phyloP scores from a whole-genome alignment of 306 rosid genomes.

The Rosa rugosa region DNA sequence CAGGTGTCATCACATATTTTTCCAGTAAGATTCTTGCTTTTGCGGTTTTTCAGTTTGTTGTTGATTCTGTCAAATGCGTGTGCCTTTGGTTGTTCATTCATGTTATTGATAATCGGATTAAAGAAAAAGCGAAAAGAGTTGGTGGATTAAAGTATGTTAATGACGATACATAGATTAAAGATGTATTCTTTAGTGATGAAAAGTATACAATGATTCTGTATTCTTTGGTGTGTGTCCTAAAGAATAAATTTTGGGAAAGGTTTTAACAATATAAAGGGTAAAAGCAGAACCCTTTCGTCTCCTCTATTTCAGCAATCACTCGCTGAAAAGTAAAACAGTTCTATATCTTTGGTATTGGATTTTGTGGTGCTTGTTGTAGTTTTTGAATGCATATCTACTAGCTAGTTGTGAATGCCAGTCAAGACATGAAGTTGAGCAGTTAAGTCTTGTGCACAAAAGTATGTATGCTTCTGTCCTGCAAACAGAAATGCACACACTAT shows the following conservation, averaged over 20 bases:
- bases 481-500: not conserved
- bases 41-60: not conserved
- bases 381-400: too few species aligned
- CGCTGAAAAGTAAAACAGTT: too few species aligned
- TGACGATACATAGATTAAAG: not conserved
- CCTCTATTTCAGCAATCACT: too few species aligned
- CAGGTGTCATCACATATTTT: slow-evolving; percentile 8
- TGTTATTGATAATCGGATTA: not conserved
- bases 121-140: not conserved
- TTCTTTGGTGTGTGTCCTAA: not conserved
- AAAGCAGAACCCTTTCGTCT: not conserved
- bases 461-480: not conserved
- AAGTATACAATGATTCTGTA: not conserved
- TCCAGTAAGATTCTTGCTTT: slow-evolving; percentile 23
- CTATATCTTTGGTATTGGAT: too few species aligned
- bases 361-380: too few species aligned
- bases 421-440: not conserved
- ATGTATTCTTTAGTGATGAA: not conserved
- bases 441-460: not conserved
- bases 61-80: not conserved
- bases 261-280: not conserved
- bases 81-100: not conserved
- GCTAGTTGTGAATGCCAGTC: not conserved
- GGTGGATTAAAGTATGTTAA: not conserved
- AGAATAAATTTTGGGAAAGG: not conserved